Evolutionary conservation across 352 stramenopile genomes (phyloP), one percentile per base, ranked within the genome.

Genomic region (Aphanomyces stellatus): DNA sequence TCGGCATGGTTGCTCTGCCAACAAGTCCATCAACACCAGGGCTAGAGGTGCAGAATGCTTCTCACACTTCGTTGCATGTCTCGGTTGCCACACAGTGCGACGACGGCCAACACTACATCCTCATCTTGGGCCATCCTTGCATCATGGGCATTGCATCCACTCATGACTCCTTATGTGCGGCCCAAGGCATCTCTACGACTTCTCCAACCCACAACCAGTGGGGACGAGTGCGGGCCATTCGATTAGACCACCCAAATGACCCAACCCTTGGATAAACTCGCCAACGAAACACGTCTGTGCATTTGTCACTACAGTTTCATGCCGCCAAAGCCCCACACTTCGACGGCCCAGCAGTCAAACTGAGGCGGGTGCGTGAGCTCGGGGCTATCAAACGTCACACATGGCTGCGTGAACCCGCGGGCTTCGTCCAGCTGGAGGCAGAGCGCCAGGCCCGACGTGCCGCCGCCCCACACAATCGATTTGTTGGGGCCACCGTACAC

Each of bases 311-410:
- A 90, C 22, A 90, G 73, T 37, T 80, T 83, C 0, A 91, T 69
- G 1, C 83, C 83, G 6, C 82, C 78, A 62, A 91, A 91, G 62
- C 76, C 76, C 83, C 83, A 91, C 2, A 90, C 78, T 51, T 91
- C 83, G 34, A 87, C 65, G 31, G 74, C 76, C 42, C 88, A 77
- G 62, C 79, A 87, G 30, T 80, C 73, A 53, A 91, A 91, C 53
- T 69, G 71, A 42, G 80, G 74, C 6, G 74, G 72, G 1, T 80
- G 64, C 2, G 76, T 74, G 4, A 91, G 71, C 11, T 76, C 69
- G 27, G 81, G 83, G 10, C 72, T 88, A 49, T 87, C 75, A 37
- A 90, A 91, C 6, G 81, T 91, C 1, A 76, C 74, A 59, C 83
- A 90, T 6, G 71, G 62, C 35, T 83, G 73, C 13, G 81, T 80